Percentiles rank a stretch among this genome's conserved stretches.
These are phyloP conservation scores for Coemansia nantahalensis DNA, from an alignment of 192 early-diverging fungal genomes.

Conservation along the genomic window DNA sequence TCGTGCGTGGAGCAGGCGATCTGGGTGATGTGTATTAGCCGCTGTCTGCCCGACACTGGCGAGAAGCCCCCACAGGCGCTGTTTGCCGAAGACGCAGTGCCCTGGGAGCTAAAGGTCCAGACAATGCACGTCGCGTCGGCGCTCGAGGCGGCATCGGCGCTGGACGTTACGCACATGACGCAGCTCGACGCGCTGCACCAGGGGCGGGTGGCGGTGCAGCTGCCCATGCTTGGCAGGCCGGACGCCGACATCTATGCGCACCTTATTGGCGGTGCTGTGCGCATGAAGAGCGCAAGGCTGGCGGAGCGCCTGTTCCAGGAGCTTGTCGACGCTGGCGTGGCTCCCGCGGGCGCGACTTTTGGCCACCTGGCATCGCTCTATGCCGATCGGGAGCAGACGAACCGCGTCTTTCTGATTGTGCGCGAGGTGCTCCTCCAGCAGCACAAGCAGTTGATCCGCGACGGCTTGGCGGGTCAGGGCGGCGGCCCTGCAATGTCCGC, in stretches of 20 bases:
- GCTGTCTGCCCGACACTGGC: conserved; percentile 41
- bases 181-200: conserved; percentile 26
- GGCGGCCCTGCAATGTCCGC: too few species aligned
- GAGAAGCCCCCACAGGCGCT: conserved; percentile 17
- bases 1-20: conserved; percentile 44
- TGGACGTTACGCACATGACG: conserved; percentile 22
- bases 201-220: conserved; percentile 28
- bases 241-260: conserved; percentile 35
- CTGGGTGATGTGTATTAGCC: conserved; percentile 53
- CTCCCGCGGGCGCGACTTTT: conserved; percentile 33
- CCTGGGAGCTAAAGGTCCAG: conserved; percentile 49
- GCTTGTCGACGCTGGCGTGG: conserved; percentile 35
- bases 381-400: conserved; percentile 26
- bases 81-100: conserved; percentile 22
- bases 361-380: conserved; percentile 40
- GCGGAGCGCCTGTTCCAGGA: conserved; percentile 45
- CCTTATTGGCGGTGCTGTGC: conserved; percentile 48
- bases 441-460: conserved; percentile 7
- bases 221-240: conserved; percentile 29
- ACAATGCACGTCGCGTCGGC: conserved; percentile 45
- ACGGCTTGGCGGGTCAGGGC: not conserved
- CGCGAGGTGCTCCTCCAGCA: conserved; percentile 24
- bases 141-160: conserved; percentile 30
- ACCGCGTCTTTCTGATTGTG: conserved; percentile 42
- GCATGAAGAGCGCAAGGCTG: conserved; percentile 22